phyloP scores from a whole-genome alignment of 192 early-diverging fungal genomes.

The Coemansia sp. region DNA sequence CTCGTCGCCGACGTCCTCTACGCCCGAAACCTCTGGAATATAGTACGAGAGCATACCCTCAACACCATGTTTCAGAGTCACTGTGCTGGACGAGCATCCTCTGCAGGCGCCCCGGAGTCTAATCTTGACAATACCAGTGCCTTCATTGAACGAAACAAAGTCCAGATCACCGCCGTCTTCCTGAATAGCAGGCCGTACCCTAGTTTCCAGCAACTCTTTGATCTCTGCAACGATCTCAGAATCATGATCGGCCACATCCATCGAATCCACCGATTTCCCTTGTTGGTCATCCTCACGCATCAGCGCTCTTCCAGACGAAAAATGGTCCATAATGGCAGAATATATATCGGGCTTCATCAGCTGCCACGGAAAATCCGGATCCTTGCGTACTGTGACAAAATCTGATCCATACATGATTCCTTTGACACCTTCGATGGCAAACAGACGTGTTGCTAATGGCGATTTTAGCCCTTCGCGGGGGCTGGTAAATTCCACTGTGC shows the following conservation, averaged over 20 bases:
- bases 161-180: conserved; percentile 99
- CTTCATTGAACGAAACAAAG: conserved; percentile 81
- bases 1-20: conserved; percentile 89
- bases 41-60: conserved; percentile 99
- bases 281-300: conserved; percentile 56
- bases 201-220: conserved; percentile 94
- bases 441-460: conserved; percentile 87
- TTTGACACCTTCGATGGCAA: conserved; percentile 89
- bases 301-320: conserved; percentile 82
- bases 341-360: conserved; percentile 98
- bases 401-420: conserved; percentile 91
- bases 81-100: conserved; percentile 82
- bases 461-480: conserved; percentile 74
- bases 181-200: conserved; percentile 95
- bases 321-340: conserved; percentile 92
- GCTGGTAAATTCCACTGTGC: conserved; percentile 83
- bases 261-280: conserved; percentile 11
- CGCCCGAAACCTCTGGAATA: conserved; percentile 86
- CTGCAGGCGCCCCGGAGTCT: conserved; percentile 94
- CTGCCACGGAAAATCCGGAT: conserved; percentile 88
- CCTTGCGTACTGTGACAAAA: conserved; percentile 94
- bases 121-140: conserved; percentile 83
- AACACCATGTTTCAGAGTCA: conserved; percentile 98
- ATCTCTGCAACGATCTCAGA: conserved; percentile 96
- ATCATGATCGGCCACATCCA: conserved; percentile 67